These are phyloP conservation scores for Aphanocladium album DNA, from an alignment of 2,329 filamentous ascomycete species.

Conservation along the genomic window DNA sequence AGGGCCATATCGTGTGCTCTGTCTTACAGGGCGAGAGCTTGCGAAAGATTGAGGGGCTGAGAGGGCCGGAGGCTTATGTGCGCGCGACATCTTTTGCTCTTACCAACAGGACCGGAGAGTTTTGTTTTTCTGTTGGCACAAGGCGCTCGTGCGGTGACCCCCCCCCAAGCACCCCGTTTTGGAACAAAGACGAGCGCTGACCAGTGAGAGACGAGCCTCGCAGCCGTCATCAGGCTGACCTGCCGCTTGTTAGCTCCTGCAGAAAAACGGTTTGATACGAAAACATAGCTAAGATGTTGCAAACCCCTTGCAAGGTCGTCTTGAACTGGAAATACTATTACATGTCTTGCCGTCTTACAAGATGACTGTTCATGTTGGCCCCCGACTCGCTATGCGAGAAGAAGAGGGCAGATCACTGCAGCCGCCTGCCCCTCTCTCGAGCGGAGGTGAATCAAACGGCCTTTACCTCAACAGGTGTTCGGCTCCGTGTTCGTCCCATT, in stretches of 20 bases:
- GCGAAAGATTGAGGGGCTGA: neutral
- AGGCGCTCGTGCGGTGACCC: no score
- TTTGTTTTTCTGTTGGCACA: neutral
- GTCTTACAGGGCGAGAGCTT: neutral
- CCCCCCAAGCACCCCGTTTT: neutral
- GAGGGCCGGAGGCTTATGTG: neutral
- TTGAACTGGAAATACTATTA: no score
- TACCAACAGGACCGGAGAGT: neutral
- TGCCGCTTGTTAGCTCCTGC: neutral
- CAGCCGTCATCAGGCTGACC: neutral
- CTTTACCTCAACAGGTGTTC: neutral
- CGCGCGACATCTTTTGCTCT: neutral
- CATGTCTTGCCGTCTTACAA: no score
- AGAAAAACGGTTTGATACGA: no score
- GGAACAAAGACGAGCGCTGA: constrained; percentile 1
- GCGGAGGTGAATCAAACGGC: neutral
- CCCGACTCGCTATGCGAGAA: neutral
- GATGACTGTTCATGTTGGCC: no score
- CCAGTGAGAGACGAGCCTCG: neutral
- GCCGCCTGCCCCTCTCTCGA: neutral
- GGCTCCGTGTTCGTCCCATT: neutral
- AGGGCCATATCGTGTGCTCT: neutral
- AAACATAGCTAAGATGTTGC: no score
- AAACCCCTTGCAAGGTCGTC: no score
- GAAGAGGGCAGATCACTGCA: neutral